A percentile compares a stretch with the other conserved stretches of the same genome.
Conservation (phyloP, 306 rosid genomes). For the Echinosophora koreensis region DNA sequence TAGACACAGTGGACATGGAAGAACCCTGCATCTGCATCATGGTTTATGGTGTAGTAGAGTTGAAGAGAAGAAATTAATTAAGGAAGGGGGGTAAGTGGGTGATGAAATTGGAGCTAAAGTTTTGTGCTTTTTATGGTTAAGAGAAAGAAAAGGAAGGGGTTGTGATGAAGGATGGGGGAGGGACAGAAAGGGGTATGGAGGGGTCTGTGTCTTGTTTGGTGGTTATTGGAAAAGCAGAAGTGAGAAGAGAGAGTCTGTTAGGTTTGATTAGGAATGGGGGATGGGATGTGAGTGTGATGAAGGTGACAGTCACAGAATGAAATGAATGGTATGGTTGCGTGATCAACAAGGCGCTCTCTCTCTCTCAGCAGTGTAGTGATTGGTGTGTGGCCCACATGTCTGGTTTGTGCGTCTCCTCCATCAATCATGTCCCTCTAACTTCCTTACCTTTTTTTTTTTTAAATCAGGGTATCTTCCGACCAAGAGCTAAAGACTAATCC, state of each 20-base stretch:
- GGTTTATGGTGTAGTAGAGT: background rate
- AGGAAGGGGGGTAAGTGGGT: background rate
- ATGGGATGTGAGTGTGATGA: background rate
- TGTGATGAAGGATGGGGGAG: background rate
- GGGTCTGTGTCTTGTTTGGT: conserved; percentile 8
- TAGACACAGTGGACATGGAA: conserved; percentile 58
- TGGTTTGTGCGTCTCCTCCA: conserved; percentile 56
- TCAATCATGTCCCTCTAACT: conserved; percentile 41
- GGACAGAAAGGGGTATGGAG: background rate
- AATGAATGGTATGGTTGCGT: background rate
- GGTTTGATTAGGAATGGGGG: background rate
- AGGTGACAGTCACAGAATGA: background rate
- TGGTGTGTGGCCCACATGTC: conserved; percentile 53
- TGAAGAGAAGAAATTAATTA: background rate
- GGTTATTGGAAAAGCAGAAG: background rate
- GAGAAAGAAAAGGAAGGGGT: background rate
- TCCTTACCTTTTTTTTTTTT: no score
- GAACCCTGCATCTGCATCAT: conserved; percentile 47
- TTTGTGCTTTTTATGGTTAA: background rate
- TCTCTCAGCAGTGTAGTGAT: background rate
- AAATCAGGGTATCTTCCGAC: no score
- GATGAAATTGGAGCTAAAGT: conserved; percentile 32
- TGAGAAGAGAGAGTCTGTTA: background rate
- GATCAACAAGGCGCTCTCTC: background rate
- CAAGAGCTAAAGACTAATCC: no score